A percentile compares a stretch with the other conserved stretches of the same genome.
Conservation (phyloP, 139 green algal genomes). For the Closterium sp. region DNA sequence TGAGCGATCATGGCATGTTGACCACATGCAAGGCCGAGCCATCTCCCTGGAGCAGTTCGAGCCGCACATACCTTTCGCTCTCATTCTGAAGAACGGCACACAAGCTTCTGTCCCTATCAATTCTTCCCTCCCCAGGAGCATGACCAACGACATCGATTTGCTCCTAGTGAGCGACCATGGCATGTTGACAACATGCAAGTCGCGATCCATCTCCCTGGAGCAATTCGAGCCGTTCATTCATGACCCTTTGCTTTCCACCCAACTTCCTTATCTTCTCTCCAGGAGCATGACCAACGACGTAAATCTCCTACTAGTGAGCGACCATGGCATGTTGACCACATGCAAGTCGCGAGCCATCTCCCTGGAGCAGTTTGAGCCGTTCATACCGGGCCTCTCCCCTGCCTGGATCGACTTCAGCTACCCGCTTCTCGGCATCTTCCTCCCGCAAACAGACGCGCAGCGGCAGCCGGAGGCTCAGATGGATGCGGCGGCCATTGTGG, state of each 20-base stretch:
- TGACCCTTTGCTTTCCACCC: too few species aligned
- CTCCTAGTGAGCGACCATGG: slow-evolving; percentile 45
- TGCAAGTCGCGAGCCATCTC: too few species aligned
- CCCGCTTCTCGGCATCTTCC: slow-evolving; percentile 21
- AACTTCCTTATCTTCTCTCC: too few species aligned
- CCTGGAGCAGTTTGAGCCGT: slow-evolving; percentile 26
- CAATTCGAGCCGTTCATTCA: too few species aligned
- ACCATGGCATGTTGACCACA: too few species aligned
- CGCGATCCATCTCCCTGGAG: background rate
- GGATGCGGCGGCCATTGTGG: too few species aligned
- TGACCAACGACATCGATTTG: slow-evolving; percentile 19
- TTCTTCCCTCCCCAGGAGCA: background rate
- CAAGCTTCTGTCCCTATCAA: background rate
- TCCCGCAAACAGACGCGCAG: slow-evolving; percentile 1
- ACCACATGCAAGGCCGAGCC: background rate
- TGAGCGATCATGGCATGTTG: slow-evolving; percentile 50
- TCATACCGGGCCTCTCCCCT: background rate
- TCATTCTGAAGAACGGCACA: too few species aligned
- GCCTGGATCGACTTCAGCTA: slow-evolving; percentile 25
- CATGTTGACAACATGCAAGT: slow-evolving; percentile 26
- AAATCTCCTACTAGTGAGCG: too few species aligned
- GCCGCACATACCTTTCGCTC: slow-evolving; percentile 1
- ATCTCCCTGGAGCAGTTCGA: slow-evolving; percentile 25
- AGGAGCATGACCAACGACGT: too few species aligned
- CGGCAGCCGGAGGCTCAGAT: too few species aligned